These are phyloP conservation scores for Phyllosticta paracitricarpa DNA, from an alignment of 2,329 filamentous ascomycete genomes.

Conservation along the genomic window DNA sequence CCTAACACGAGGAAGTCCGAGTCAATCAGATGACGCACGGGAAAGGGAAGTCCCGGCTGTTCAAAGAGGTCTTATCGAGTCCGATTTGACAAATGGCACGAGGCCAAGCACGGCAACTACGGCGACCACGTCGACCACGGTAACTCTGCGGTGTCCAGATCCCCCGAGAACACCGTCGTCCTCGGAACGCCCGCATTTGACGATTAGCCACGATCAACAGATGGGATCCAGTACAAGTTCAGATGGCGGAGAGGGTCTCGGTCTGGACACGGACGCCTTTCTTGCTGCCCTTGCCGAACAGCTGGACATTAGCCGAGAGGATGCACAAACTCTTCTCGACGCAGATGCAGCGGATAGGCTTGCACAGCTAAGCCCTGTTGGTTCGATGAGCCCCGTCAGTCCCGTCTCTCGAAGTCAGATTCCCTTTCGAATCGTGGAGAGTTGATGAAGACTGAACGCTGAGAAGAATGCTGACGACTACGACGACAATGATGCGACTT, in stretches of 20 bases:
- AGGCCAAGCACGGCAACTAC: not conserved
- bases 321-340: conserved; percentile 7
- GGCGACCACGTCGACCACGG: conserved; percentile 2
- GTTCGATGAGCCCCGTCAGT: not conserved
- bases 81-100: not conserved
- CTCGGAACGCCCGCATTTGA: not conserved
- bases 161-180: not conserved
- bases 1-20: conserved; percentile 25
- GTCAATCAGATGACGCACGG: conserved; percentile 28
- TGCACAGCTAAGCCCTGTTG: conserved; percentile 7
- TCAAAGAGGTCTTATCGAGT: not conserved
- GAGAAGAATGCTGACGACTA: not conserved
- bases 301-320: conserved; percentile 1
- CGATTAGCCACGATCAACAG: not conserved
- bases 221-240: not conserved
- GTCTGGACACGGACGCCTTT: not conserved
- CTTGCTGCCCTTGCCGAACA: conserved; percentile 2
- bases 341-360: conserved; percentile 4
- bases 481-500: not conserved
- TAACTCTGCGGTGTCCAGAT: not conserved
- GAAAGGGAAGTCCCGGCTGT: not conserved
- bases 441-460: not conserved
- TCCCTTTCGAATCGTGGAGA: not conserved
- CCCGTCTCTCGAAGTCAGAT: not conserved
- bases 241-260: not conserved